These are phyloP conservation scores for Phytophthora rubi DNA, from an alignment of 352 stramenopile species.

Conservation along the genomic window DNA sequence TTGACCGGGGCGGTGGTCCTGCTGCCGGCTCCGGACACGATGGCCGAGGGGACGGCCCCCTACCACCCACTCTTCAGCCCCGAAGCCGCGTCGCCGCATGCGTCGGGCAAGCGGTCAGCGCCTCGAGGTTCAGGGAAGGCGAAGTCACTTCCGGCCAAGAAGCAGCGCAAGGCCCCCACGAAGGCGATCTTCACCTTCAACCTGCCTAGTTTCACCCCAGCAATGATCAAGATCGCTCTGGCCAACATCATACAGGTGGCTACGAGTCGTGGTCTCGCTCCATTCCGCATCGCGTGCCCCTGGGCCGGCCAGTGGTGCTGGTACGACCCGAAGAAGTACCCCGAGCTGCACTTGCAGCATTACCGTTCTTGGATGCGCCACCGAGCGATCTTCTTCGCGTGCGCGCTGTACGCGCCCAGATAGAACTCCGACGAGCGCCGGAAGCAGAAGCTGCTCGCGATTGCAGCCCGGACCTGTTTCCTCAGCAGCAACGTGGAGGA, in stretches of 20 bases:
- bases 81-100: too few relatives aligned
- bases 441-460: background rate
- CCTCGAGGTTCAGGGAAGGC: background rate
- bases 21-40: background rate
- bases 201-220: background rate
- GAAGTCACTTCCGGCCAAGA: background rate
- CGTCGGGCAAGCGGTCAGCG: background rate
- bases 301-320: too few relatives aligned
- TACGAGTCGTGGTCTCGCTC: background rate
- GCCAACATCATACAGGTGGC: background rate
- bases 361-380: too few relatives aligned
- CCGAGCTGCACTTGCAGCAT: too few relatives aligned
- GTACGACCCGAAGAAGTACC: too few relatives aligned
- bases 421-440: background rate
- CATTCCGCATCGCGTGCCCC: too few relatives aligned
- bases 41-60: too few relatives aligned
- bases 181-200: background rate
- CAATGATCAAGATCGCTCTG: background rate
- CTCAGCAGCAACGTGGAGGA: background rate
- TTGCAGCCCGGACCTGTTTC: background rate
- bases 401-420: background rate
- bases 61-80: background rate
- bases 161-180: background rate
- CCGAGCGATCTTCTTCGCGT: too few relatives aligned
- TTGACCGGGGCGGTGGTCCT: background rate